Conservation (phyloP, 768 basidiomycete species). For the Hygrophoropsis aurantiaca region DNA sequence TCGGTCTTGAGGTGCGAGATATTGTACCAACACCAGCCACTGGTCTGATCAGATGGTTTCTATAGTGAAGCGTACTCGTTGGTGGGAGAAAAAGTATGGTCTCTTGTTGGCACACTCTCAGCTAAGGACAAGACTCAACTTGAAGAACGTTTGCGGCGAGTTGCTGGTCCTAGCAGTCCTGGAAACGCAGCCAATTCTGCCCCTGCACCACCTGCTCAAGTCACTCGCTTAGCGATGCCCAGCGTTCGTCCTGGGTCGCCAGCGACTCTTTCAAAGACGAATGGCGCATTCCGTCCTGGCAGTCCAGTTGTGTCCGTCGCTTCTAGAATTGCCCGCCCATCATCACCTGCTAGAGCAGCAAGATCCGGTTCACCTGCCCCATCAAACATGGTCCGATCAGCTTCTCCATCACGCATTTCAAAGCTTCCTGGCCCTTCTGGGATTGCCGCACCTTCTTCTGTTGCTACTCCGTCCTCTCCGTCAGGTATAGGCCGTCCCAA, state of each 20-base stretch:
- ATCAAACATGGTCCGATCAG: conserved; percentile 40
- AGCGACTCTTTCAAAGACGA: conserved; percentile 38
- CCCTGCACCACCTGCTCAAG: conserved; percentile 43
- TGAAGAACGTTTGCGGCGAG: conserved; percentile 83
- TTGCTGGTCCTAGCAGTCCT: conserved; percentile 62
- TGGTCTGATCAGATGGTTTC: conserved; percentile 6
- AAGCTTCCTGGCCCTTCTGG: conserved; percentile 41
- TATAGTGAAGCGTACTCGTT: conserved; percentile 77
- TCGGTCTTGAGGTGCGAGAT: conserved; percentile 70
- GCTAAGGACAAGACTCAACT: conserved; percentile 91
- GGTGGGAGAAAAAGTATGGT: conserved; percentile 86
- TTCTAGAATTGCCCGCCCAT: conserved; percentile 44
- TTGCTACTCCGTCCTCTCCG: conserved; percentile 34
- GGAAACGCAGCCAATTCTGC: conserved; percentile 40
- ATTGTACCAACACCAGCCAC: conserved; percentile 4
- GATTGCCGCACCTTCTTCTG: conserved; percentile 18
- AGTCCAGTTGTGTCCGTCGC: conserved; percentile 43
- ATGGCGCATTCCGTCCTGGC: conserved; percentile 46
- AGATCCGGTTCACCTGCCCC: conserved; percentile 38
- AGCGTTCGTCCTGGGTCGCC: conserved; percentile 53
- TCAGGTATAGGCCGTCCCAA: conserved; percentile 55
- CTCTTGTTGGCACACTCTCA: conserved; percentile 68
- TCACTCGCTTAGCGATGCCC: conserved; percentile 50
- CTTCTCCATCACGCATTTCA: conserved; percentile 49
- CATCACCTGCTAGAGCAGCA: conserved; percentile 37